Percentiles rank a stretch among this genome's conserved stretches.
Conservation (phyloP, 1,284 basidiomycete species). For the Ceratobasidium sp. region DNA sequence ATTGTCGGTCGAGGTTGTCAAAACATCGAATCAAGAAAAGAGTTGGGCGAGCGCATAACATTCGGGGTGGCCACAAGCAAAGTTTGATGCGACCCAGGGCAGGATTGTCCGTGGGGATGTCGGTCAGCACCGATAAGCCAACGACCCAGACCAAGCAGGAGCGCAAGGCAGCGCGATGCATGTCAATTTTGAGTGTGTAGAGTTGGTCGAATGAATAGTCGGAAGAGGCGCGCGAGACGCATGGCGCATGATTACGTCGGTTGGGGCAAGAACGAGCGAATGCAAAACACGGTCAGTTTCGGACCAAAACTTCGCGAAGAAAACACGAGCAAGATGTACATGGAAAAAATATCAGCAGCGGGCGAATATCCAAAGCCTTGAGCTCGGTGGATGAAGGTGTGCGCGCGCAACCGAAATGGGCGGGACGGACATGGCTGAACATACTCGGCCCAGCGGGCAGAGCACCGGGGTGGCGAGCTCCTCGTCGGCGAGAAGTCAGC, state of each 20-base stretch:
- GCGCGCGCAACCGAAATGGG: background rate
- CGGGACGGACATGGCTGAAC: background rate
- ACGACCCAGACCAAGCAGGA: conserved; percentile 13
- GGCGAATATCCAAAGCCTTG: background rate
- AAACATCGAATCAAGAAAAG: background rate
- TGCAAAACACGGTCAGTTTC: conserved; percentile 1
- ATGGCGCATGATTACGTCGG: background rate
- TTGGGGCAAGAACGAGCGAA: background rate
- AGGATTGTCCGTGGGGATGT: conserved; percentile 27
- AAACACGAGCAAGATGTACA: background rate
- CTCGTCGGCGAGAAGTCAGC: background rate
- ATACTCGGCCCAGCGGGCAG: background rate
- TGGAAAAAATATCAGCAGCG: background rate
- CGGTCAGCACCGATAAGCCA: conserved; percentile 32
- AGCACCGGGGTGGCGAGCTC: conserved; percentile 19
- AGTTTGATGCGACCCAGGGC: conserved; percentile 2
- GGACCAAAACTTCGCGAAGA: background rate
- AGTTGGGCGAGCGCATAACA: conserved; percentile 7
- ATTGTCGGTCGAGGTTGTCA: conserved; percentile 2
- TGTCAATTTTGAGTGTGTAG: conserved; percentile 34
- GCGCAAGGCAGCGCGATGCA: background rate
- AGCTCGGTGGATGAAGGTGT: background rate
- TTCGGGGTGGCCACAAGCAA: conserved; percentile 1
- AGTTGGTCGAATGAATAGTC: background rate
- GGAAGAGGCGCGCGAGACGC: background rate